Base-by-base conservation (phyloP, 176 grass and related monocot species). In the Aegilops tauschii region DNA sequence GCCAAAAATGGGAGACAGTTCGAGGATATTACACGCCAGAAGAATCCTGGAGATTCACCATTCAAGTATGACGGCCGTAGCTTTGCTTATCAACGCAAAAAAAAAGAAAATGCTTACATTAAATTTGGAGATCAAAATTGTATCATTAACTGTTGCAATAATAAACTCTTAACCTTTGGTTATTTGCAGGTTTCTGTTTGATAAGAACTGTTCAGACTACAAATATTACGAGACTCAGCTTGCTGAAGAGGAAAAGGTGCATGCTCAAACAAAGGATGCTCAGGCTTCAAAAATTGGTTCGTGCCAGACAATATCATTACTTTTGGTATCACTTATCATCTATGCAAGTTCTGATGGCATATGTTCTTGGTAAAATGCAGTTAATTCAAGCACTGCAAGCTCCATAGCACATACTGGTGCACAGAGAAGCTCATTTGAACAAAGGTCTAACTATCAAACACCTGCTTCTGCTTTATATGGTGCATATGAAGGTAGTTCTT, bases 1-100 rank as follows among this genome's bases (percentile, higher is more conserved):
- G 97, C 97, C 29, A 96, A 97, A 93, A 96, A 99, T 25, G 97
- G 97, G 78, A 99, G 94, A 68, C 89, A 93, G 37, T 94, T 94
- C 81, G 97, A 99, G 85, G 91, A 99, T 88, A 76, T 96, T 80
- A 97, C 97, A 62, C 88, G 94, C 2, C 94, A 99, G 69, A 96
- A 78, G 84, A 99, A 99, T 80, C 94, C 92, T 85, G 94, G 94
- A 47, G 97, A 99, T 75, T 94, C 97, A 49, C 97, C 97, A 67
- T 99, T 97, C 89, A 99, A 99, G 97, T 99, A 90, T 42, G 92
- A 68, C 0, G 16, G 12, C n/a, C 1, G 23, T 82, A 39, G 5
- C 20, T 40, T 80, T 86, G 45, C 45, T 80, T 6, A 68, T 18
- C 61, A 68, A 62, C 0, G 27, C 36, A 3, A 20, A 75, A 5